Percentiles rank a stretch among this genome's conserved stretches.
Conservation (phyloP, 2,329 filamentous ascomycete species). For the Aphanoascus verrucosus region DNA sequence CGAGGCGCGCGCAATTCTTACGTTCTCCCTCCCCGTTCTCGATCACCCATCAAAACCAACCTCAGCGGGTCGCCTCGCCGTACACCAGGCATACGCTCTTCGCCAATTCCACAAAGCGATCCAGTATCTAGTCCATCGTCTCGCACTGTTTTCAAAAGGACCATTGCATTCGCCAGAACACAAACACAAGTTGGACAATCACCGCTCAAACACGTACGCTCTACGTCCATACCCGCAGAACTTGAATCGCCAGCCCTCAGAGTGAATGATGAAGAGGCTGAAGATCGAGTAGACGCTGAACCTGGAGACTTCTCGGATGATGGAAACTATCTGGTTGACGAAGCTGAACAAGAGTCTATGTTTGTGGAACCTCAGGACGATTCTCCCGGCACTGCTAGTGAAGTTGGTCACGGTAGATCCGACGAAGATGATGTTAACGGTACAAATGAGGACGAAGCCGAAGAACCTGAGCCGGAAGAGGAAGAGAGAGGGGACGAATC, state of each 20-base stretch:
- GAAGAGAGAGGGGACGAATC: constrained; percentile 16
- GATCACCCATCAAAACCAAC: constrained; percentile 38
- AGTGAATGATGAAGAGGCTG: constrained; percentile 8
- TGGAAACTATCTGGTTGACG: constrained; percentile 21
- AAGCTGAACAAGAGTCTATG: constrained; percentile 22
- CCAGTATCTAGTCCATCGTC: constrained; percentile 32
- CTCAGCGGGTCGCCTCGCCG: constrained; percentile 35
- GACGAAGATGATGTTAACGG: constrained; percentile 2
- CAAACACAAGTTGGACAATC: constrained; percentile 24
- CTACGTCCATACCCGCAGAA: constrained; percentile 25
- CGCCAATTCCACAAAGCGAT: constrained; percentile 29
- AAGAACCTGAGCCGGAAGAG: constrained; percentile 13
- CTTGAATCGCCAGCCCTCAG: constrained; percentile 21
- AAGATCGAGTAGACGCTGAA: constrained; percentile 9
- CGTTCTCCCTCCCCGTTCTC: constrained; percentile 32
- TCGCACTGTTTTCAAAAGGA: constrained; percentile 20
- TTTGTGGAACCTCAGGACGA: constrained; percentile 22
- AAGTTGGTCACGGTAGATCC: constrained; percentile 16
- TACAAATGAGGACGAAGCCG: constrained; percentile 10
- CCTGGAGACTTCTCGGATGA: constrained; percentile 31
- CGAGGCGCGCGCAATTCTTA: constrained; percentile 28
- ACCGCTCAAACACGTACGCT: constrained; percentile 28
- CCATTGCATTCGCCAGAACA: constrained; percentile 18
- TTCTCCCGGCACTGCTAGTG: constrained; percentile 21
- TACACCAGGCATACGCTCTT: constrained; percentile 35